Evolutionary conservation across 352 stramenopile species (phyloP), one percentile per base, ranked within the genome.

Genomic region (Elongisporangium anandrum): DNA sequence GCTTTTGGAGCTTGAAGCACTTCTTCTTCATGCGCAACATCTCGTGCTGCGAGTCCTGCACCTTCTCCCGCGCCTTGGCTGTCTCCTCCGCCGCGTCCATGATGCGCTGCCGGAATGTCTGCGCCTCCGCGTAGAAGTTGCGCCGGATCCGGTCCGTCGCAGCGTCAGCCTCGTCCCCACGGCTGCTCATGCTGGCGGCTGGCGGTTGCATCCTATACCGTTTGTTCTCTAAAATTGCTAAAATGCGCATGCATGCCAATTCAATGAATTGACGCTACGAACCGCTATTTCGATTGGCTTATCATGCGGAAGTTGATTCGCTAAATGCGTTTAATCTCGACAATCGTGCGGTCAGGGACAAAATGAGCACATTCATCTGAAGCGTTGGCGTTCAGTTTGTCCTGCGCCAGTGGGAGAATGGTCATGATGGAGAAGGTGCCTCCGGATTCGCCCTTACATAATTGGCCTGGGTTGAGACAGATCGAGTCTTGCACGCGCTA

Each of bases 401-500:
- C 89, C 29, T 75, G 73, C n/a, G 83, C 59, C 41, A 98, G 79
- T 15, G 94, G 93, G 52, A 98, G 79, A 34, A 99, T 87, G 39
- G 91, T 89, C 50, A 99, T 80, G 16, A 82, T 66, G 12, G 93
- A 92, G 73, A 97, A 99, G 1, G 95, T 98, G 51, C 96, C 96
- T 54, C 96, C 96, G 0, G 90, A 95, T 19, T 88, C 87, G 49
- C 91, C 94, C 73, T 98, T 98, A 55, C 90, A 96, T 21, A 99
- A 70, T 61, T 94, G 85, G 1, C 95, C 95, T 0, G 96, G 96
- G 71, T 99, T 99, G 52, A 99, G 72, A 64, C 95, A 96, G 26
- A 99, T 87, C 21, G 88, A 96, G 55, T 96, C 87, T 63, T 94
- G 76, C 23, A 98, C 74, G 20, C 92, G 75, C 72, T 97, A 73